These are phyloP conservation scores for Amphicarpaea edgeworthii DNA, from an alignment of 306 rosid species.

Conservation along the genomic window DNA sequence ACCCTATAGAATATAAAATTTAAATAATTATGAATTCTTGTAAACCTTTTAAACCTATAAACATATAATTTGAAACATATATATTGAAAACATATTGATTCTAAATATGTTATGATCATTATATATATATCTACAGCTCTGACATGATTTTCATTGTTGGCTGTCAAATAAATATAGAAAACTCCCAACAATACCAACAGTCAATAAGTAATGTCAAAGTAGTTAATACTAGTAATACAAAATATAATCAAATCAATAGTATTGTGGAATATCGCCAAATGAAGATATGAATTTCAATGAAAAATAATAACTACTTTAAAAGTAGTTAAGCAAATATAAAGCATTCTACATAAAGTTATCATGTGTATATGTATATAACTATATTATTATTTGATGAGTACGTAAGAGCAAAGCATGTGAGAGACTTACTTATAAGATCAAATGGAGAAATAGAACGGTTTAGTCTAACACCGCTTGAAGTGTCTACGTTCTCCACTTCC, in stretches of 20 bases:
- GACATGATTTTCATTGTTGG: not conserved
- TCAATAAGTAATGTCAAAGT: not conserved
- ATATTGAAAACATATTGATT: not conserved
- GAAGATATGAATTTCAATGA: not conserved
- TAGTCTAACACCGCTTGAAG: slow-evolving; percentile 36
- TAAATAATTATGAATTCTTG: not conserved
- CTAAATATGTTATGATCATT: not conserved
- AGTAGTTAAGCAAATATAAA: not conserved
- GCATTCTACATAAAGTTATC: not conserved
- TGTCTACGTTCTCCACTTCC: slow-evolving; percentile 5
- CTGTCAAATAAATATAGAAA: not conserved
- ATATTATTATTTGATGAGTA: too few species aligned
- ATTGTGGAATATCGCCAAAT: not conserved
- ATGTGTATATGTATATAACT: too few species aligned
- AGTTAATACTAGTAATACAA: not conserved
- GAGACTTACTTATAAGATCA: slow-evolving; percentile 44
- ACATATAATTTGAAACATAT: not conserved
- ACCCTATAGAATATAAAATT: not conserved
- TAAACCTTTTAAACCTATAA: not conserved
- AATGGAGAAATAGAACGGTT: slow-evolving; percentile 39
- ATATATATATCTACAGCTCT: not conserved
- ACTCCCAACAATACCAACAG: not conserved
- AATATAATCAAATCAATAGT: not conserved
- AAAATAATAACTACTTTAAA: not conserved
- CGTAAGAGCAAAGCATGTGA: too few species aligned